Conservation (phyloP, 805 yeast species). For the Pachysolen tannophilus region DNA sequence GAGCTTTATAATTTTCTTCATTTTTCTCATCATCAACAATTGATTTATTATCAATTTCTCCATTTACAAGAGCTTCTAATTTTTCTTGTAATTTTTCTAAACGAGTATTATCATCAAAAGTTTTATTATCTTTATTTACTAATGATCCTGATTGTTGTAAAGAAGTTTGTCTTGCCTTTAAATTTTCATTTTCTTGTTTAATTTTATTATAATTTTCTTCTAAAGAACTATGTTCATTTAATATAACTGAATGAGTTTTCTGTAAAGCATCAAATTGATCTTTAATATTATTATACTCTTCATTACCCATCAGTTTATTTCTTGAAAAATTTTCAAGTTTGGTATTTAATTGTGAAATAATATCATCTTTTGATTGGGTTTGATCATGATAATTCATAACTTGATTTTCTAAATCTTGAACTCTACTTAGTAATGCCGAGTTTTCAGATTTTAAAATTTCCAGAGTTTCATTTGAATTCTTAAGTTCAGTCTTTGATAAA, state of each 20-base stretch:
- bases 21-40: conserved; percentile 17
- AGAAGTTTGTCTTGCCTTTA: too few relatives aligned
- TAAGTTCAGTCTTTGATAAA: conserved; percentile 10
- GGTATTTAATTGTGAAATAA: too few relatives aligned
- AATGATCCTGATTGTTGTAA: too few relatives aligned
- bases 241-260: not conserved
- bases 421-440: conserved; percentile 2
- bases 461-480: conserved; percentile 4
- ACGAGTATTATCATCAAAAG: not conserved
- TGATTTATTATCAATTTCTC: conserved; percentile 8
- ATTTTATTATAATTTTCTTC: not conserved
- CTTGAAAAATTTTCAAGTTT: too few relatives aligned
- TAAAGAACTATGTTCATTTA: not conserved
- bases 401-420: not conserved
- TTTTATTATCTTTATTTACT: too few relatives aligned
- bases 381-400: too few relatives aligned
- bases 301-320: not conserved
- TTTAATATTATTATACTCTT: conserved; percentile 1
- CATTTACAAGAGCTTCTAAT: not conserved
- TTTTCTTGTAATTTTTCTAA: conserved; percentile 1
- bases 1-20: conserved; percentile 26
- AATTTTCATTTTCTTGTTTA: not conserved
- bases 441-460: not conserved
- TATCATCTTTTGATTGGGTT: too few relatives aligned
- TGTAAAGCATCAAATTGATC: conserved; percentile 2